Conservation (phyloP, 176 grass and related monocot genomes). For the Raddia distichophylla region DNA sequence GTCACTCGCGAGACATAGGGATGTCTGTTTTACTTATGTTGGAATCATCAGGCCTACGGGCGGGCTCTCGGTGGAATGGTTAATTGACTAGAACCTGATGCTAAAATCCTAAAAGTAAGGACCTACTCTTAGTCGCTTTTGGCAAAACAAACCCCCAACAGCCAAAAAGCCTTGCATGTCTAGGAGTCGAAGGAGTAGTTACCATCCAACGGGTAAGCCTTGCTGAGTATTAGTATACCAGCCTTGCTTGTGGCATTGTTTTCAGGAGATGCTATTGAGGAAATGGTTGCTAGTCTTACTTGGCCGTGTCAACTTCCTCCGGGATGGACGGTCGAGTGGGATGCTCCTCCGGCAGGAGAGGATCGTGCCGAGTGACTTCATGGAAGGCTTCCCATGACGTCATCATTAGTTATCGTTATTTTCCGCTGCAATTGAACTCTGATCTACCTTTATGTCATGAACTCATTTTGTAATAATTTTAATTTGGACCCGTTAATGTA, state of each 20-base stretch:
- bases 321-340: not conserved
- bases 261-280: not conserved
- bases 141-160: not conserved
- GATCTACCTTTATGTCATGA: too few species aligned
- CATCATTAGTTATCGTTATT: too few species aligned
- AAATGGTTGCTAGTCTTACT: too few species aligned
- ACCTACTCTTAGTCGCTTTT: not conserved
- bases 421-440: too few species aligned
- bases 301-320: not conserved
- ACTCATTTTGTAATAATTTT: too few species aligned
- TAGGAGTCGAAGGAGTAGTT: not conserved
- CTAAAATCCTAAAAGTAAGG: not conserved
- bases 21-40: too few species aligned
- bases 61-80: too few species aligned
- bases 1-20: too few species aligned
- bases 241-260: not conserved
- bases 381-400: not conserved
- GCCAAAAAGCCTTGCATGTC: slow-evolving; percentile 7
- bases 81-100: too few species aligned
- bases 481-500: too few species aligned
- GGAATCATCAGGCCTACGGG: too few species aligned
- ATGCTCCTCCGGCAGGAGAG: too few species aligned
- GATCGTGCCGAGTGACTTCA: not conserved
- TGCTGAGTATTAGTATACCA: slow-evolving; percentile 8
- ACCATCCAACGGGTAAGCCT: not conserved